A percentile compares a stretch with the other conserved stretches of the same genome.
Evolutionary conservation across 345 rosid species (phyloP).

Genomic region (Hypericum perforatum): DNA sequence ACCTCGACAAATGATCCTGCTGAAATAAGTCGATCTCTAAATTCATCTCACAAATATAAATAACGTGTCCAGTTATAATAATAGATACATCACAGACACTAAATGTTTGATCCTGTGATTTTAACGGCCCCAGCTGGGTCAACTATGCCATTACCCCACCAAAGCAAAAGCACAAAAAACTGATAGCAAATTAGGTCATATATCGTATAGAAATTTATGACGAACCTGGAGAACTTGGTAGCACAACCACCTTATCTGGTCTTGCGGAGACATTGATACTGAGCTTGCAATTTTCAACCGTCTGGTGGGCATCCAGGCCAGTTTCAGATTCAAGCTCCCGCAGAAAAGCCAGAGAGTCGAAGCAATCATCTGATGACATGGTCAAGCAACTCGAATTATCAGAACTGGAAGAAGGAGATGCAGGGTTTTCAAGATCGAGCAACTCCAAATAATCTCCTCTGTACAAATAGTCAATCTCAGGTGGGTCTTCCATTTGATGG

Average conservation of each 20-base stretch:
- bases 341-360: constrained; percentile 32
- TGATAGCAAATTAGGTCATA: too few species aligned
- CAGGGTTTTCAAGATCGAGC: constrained; percentile 30
- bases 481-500: not conserved
- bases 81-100: too few species aligned
- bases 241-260: constrained; percentile 15
- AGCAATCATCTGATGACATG: constrained; percentile 38
- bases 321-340: constrained; percentile 26
- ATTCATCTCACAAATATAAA: too few species aligned
- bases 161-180: too few species aligned
- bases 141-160: too few species aligned
- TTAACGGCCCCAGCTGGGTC: too few species aligned
- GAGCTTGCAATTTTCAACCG: constrained; percentile 14
- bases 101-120: too few species aligned
- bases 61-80: too few species aligned
- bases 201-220: not conserved
- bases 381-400: constrained; percentile 43
- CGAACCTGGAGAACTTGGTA: constrained; percentile 31
- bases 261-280: constrained; percentile 17
- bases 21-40: not conserved
- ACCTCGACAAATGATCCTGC: constrained; percentile 12
- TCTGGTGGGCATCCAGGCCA: constrained; percentile 4
- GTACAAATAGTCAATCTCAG: constrained; percentile 15
- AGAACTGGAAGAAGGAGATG: constrained; percentile 37
- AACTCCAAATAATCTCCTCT: constrained; percentile 36